Conservation (phyloP, 2,329 filamentous ascomycete genomes). For the Penicillium concentricum region DNA sequence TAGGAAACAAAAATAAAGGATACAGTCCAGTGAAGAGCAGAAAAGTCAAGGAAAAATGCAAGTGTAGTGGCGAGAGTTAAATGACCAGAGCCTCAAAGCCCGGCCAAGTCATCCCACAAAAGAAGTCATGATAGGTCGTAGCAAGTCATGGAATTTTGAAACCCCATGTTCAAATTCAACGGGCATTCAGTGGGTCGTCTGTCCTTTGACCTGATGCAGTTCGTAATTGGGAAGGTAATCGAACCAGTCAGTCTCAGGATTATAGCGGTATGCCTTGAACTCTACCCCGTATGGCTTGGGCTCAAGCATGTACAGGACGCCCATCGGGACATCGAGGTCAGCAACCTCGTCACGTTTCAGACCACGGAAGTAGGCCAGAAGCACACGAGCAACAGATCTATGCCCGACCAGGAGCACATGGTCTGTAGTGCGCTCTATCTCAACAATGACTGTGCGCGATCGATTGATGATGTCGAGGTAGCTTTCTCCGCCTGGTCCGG, state of each 20-base stretch:
- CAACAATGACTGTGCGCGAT: conserved; percentile 89
- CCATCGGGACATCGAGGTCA: conserved; percentile 88
- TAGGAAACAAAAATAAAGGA: background rate
- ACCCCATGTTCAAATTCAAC: background rate
- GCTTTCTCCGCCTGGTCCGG: conserved; percentile 90
- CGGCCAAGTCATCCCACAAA: background rate
- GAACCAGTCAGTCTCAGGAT: conserved; percentile 75
- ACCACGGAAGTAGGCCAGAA: conserved; percentile 96
- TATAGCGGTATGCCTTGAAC: conserved; percentile 93
- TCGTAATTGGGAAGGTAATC: conserved; percentile 82
- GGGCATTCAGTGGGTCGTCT: background rate
- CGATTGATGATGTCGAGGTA: conserved; percentile 97
- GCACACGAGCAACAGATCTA: conserved; percentile 83
- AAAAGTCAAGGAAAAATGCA: background rate
- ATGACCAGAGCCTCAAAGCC: background rate
- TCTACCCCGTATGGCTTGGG: conserved; percentile 97
- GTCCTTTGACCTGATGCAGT: conserved; percentile 51
- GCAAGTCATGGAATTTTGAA: conserved; percentile 10
- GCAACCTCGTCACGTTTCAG: conserved; percentile 87
- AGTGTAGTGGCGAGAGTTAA: background rate
- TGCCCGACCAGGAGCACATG: conserved; percentile 91
- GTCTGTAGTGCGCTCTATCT: conserved; percentile 95
- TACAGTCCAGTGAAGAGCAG: background rate
- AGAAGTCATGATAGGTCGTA: conserved; percentile 18
- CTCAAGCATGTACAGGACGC: conserved; percentile 91